phyloP scores from a whole-genome alignment of 1,284 basidiomycete species.

The Porogramme epimiltina region DNA sequence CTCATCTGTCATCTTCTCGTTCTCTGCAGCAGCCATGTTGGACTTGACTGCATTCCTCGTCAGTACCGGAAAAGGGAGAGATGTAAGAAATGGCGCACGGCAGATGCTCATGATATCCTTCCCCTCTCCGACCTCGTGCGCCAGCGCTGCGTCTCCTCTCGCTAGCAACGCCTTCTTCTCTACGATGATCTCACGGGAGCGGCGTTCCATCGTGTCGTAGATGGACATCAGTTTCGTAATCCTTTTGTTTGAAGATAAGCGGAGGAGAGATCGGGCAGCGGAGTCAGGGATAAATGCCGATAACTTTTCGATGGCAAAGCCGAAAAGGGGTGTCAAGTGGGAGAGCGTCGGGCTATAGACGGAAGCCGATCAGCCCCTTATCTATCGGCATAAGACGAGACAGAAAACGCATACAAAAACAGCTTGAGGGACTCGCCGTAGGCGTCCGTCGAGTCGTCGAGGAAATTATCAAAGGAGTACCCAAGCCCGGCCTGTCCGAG shows the following conservation, averaged over 20 bases:
- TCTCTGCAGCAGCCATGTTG: slow-evolving; percentile 23
- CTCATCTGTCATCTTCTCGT: slow-evolving; percentile 29
- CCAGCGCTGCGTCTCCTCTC: slow-evolving; percentile 27
- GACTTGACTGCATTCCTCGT: slow-evolving; percentile 29
- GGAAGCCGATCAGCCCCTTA: neutral
- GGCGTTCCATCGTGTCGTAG: slow-evolving; percentile 39
- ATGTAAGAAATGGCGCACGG: no score
- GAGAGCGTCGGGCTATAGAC: slow-evolving; percentile 6
- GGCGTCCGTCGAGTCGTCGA: slow-evolving; percentile 19
- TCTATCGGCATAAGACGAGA: neutral
- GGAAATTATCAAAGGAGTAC: slow-evolving; percentile 36
- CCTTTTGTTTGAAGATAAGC: neutral
- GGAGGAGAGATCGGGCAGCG: slow-evolving; percentile 8
- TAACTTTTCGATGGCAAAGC: slow-evolving; percentile 1
- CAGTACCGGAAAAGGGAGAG: no score
- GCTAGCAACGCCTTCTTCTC: slow-evolving; percentile 34
- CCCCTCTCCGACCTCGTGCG: slow-evolving; percentile 29
- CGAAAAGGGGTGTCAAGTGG: slow-evolving; percentile 2
- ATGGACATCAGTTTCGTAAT: slow-evolving; percentile 20
- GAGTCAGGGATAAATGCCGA: slow-evolving; percentile 9
- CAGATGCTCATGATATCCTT: slow-evolving; percentile 49
- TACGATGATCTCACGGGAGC: slow-evolving; percentile 39
- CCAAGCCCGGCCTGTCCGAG: slow-evolving; percentile 38
- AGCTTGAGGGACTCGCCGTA: slow-evolving; percentile 32
- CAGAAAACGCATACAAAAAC: slow-evolving; percentile 23